Percentiles rank a stretch among this genome's conserved stretches.
phyloP scores from a whole-genome alignment of 129 eudicot species.

The Ambrosia artemisiifolia region DNA sequence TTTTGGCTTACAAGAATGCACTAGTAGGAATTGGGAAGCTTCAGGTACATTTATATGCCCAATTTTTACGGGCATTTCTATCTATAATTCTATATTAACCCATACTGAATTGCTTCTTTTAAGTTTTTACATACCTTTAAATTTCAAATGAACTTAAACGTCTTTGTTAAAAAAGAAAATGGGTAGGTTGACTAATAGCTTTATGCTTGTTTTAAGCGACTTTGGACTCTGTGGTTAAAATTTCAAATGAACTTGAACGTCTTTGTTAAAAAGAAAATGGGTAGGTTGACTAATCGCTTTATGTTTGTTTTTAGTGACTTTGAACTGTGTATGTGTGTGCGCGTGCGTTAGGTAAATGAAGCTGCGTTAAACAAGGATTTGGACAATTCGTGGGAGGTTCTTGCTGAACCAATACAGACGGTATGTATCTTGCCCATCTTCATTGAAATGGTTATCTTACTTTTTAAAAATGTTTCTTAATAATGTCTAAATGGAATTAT shows the following conservation, averaged over 20 bases:
- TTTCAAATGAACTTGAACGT: background rate
- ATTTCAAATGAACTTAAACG: background rate
- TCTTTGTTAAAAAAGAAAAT: background rate
- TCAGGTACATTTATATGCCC: constrained; percentile 37
- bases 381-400: constrained; percentile 90
- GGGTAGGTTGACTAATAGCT: background rate
- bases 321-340: background rate
- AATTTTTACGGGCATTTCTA: background rate
- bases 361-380: constrained; percentile 61
- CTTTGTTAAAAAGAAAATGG: background rate
- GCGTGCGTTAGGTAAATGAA: constrained; percentile 72
- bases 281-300: background rate
- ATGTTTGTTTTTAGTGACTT: background rate
- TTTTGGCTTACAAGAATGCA: constrained; percentile 73
- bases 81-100: background rate
- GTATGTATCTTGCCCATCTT: constrained; percentile 42
- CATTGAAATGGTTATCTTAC: background rate
- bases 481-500: background rate
- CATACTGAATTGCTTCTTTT: background rate
- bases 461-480: background rate
- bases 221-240: no score
- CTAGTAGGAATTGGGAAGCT: constrained; percentile 76
- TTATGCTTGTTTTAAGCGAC: background rate
- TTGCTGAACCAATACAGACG: constrained; percentile 98
- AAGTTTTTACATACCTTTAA: background rate